Conservation (phyloP, 305 asterid species). For the Fraxinus platypoda region DNA sequence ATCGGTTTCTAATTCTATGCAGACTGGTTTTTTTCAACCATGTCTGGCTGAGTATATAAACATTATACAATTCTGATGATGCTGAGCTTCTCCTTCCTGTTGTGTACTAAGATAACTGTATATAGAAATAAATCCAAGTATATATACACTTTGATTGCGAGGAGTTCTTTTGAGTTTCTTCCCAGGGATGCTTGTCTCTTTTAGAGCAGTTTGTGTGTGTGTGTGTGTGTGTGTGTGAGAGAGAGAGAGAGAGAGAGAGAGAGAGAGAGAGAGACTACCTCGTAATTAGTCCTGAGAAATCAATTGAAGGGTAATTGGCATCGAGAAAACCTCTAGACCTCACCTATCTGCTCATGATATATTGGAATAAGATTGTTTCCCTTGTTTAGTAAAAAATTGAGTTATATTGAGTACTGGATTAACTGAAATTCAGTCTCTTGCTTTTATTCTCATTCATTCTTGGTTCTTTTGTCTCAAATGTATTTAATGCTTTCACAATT, state of each 20-base stretch:
- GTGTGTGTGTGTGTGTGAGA: too few species aligned
- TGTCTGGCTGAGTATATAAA: not conserved
- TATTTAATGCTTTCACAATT: not conserved
- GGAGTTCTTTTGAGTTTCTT: not conserved
- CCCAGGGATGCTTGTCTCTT: not conserved
- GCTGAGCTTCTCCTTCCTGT: not conserved
- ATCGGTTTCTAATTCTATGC: not conserved
- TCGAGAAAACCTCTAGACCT: not conserved
- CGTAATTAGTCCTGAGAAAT: not conserved
- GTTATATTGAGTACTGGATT: not conserved
- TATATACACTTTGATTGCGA: not conserved
- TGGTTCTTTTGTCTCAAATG: not conserved
- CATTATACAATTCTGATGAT: not conserved
- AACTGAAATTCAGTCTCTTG: constrained; percentile 9
- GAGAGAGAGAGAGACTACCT: not conserved
- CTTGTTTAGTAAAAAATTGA: not conserved
- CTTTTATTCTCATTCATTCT: not conserved
- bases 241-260: not conserved
- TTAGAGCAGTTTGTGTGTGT: not conserved
- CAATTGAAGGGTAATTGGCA: not conserved
- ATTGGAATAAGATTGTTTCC: not conserved
- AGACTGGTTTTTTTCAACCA: not conserved
- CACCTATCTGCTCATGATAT: not conserved
- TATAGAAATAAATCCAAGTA: not conserved
- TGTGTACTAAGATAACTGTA: not conserved